These are phyloP conservation scores for Cornus florida DNA, from an alignment of 148 eudicot genomes.

Conservation along the genomic window DNA sequence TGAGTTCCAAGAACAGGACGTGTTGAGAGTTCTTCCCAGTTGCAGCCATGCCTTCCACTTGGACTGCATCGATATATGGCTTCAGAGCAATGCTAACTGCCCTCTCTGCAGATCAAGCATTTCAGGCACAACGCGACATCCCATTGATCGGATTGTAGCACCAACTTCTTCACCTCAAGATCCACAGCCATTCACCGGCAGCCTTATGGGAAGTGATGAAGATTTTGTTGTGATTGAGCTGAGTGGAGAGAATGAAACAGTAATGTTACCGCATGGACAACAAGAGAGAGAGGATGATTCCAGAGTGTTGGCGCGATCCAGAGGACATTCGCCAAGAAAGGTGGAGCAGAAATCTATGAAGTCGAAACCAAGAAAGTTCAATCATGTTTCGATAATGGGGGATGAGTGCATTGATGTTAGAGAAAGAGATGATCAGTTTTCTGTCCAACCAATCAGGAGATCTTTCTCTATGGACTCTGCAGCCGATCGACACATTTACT, in stretches of 20 bases:
- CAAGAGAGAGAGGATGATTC: constrained; percentile 22
- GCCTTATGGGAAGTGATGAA: constrained; percentile 28
- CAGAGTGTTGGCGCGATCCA: constrained; percentile 19
- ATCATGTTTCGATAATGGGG: constrained; percentile 48
- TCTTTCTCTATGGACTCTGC: constrained; percentile 64
- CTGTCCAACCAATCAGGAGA: constrained; percentile 39
- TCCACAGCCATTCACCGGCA: constrained; percentile 22
- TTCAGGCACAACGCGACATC: constrained; percentile 46
- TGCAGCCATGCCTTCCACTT: constrained; percentile 74
- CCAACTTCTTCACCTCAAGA: constrained; percentile 84
- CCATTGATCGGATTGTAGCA: constrained; percentile 51
- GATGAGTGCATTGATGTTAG: constrained; percentile 42
- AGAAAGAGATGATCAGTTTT: constrained; percentile 31
- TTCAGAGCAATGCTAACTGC: constrained; percentile 70
- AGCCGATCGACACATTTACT: constrained; percentile 27
- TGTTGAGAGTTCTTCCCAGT: constrained; percentile 58
- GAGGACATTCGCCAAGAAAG: constrained; percentile 38
- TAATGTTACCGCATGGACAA: background rate
- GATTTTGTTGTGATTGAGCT: constrained; percentile 59
- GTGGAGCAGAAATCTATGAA: constrained; percentile 17
- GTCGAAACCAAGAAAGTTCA: constrained; percentile 24
- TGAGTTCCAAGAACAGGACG: constrained; percentile 63
- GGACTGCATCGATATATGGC: constrained; percentile 90
- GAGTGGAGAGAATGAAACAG: constrained; percentile 21
- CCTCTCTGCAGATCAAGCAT: constrained; percentile 81